Percentiles rank a stretch among this genome's conserved stretches.
phyloP scores from a whole-genome alignment of 2,329 filamentous ascomycete genomes.

The Zopfia rhizophila region DNA sequence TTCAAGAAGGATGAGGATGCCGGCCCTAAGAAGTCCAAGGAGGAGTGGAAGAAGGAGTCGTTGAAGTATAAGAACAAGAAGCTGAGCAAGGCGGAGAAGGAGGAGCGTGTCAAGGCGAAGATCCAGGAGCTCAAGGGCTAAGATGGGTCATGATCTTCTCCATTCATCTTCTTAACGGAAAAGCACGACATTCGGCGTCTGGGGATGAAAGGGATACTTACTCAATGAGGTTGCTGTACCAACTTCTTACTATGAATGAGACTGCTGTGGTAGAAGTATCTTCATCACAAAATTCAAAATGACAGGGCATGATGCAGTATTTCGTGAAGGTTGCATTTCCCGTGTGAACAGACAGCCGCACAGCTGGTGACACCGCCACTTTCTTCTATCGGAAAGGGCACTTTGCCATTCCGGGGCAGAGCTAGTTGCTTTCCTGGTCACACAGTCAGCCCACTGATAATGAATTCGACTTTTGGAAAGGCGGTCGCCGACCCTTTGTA shows the following conservation, averaged over 20 bases:
- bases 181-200: slow-evolving; percentile 49
- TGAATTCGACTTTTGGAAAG: too few relatives aligned
- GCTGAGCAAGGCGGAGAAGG: slow-evolving; percentile 84
- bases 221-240: slow-evolving; percentile 39
- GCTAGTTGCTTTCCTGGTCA: too few relatives aligned
- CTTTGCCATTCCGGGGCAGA: too few relatives aligned
- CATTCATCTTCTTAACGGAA: slow-evolving; percentile 41
- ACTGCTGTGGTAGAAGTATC: too few relatives aligned
- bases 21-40: slow-evolving; percentile 93
- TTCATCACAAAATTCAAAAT: too few relatives aligned
- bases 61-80: slow-evolving; percentile 85
- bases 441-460: too few relatives aligned
- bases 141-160: slow-evolving; percentile 29
- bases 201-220: slow-evolving; percentile 43
- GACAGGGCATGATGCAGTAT: too few relatives aligned
- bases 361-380: too few relatives aligned
- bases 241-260: background rate
- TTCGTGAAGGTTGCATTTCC: too few relatives aligned
- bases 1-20: slow-evolving; percentile 88
- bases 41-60: slow-evolving; percentile 94
- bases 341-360: too few relatives aligned
- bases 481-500: slow-evolving; percentile 1
- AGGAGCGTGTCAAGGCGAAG: slow-evolving; percentile 85
- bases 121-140: slow-evolving; percentile 80
- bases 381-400: too few relatives aligned